Evolutionary conservation across 495 filamentous ascomycete species (phyloP).

Genomic region (Bacidia gigantensis): DNA sequence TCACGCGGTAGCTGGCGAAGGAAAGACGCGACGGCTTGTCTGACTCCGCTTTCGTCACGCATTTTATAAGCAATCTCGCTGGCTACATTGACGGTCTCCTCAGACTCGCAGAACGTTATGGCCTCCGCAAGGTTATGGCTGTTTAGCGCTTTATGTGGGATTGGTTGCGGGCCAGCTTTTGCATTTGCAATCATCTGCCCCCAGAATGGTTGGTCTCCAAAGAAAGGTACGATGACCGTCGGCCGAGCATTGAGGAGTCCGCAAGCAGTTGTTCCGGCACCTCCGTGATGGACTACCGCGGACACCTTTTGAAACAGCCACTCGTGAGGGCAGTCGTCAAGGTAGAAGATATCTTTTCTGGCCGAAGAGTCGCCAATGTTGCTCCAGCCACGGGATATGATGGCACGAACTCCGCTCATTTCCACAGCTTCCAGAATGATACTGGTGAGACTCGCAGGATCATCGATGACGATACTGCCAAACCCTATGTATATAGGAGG

Average conservation of each 20-base stretch:
- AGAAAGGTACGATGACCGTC: constrained; percentile 50
- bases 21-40: constrained; percentile 49
- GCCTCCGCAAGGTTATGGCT: constrained; percentile 44
- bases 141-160: constrained; percentile 52
- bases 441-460: constrained; percentile 38
- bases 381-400: constrained; percentile 53
- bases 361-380: constrained; percentile 36
- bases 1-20: constrained; percentile 49
- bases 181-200: constrained; percentile 56
- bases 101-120: constrained; percentile 41
- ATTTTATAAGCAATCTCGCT: constrained; percentile 43
- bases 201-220: constrained; percentile 74
- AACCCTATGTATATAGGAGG: constrained; percentile 55
- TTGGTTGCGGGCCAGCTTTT: constrained; percentile 55
- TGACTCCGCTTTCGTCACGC: constrained; percentile 44
- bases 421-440: constrained; percentile 42
- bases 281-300: constrained; percentile 51
- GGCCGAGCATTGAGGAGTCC: constrained; percentile 44
- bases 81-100: constrained; percentile 39
- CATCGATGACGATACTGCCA: constrained; percentile 51
- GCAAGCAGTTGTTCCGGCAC: constrained; percentile 52
- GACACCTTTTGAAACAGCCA: constrained; percentile 53
- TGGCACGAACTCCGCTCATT: constrained; percentile 36
- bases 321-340: constrained; percentile 49
- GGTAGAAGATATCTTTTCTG: constrained; percentile 37